These are phyloP conservation scores for Tricholoma furcatifolium DNA, from an alignment of 768 basidiomycete species.

Conservation along the genomic window DNA sequence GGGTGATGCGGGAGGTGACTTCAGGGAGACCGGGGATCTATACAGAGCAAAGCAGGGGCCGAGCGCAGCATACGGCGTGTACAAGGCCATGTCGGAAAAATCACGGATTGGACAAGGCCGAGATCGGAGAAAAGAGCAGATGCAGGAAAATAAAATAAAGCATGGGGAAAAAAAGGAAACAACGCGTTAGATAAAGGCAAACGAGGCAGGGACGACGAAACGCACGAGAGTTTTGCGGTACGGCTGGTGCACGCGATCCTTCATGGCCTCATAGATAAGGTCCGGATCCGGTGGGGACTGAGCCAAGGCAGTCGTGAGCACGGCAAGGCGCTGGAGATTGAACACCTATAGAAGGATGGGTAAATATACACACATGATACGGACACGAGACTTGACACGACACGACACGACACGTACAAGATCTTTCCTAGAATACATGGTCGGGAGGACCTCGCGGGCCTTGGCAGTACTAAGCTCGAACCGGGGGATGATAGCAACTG, in stretches of 20 bases:
- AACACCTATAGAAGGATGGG: constrained; percentile 67
- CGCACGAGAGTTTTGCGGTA: constrained; percentile 85
- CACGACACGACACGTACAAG: constrained; percentile 58
- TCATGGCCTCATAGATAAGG: constrained; percentile 99
- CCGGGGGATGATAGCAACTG: constrained; percentile 90
- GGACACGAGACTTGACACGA: background rate
- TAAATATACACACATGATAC: background rate
- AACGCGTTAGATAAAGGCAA: too few species aligned
- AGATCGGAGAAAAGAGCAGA: too few species aligned
- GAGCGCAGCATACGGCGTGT: too few species aligned
- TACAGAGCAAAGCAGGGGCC: too few species aligned
- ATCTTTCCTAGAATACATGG: constrained; percentile 84
- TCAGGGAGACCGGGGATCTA: constrained; percentile 96
- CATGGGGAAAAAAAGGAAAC: too few species aligned
- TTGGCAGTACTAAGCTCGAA: constrained; percentile 97
- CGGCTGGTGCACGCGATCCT: constrained; percentile 96
- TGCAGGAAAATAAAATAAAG: too few species aligned
- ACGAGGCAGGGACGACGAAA: constrained; percentile 2
- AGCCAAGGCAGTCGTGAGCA: constrained; percentile 90
- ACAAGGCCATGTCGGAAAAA: background rate
- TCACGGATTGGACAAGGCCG: too few species aligned
- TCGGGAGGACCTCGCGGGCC: constrained; percentile 87
- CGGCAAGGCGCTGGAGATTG: constrained; percentile 94
- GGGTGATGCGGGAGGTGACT: constrained; percentile 87
- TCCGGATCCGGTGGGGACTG: constrained; percentile 90